Evolutionary conservation across 345 rosid genomes (phyloP), one percentile per base, ranked within the genome.

Genomic region (rapeseed (Brassica napus)): DNA sequence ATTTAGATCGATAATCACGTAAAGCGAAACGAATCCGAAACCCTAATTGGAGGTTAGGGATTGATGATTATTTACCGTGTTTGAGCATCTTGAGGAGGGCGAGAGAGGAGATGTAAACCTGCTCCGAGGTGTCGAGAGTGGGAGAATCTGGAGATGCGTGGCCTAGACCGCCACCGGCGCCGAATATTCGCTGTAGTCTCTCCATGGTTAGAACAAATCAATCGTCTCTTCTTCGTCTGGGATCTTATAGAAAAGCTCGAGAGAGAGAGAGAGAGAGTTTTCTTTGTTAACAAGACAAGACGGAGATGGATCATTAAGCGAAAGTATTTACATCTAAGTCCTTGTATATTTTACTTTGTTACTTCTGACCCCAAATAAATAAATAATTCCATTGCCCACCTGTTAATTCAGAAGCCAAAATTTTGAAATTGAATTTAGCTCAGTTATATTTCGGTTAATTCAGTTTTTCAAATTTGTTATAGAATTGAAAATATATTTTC

Each of bases 81-180:
- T 81, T 81, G 5, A 92, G 97, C 98, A 94, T 94, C 82, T 94
- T 94, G 83, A 94, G 97, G 69, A 94, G 98, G 37, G 98, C 97
- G 49, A 94, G 98, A 12, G 98, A 92, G 68, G 98, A 94, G 85
- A 92, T 94, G 85, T 94, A 94, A 82, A 94, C 98, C 73, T 94
- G 98, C 92, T 94, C 97, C 52, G 97, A 92, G 1, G 98, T 87
- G 78, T 94, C 98, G 35, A 94, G 92, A 4, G 98, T 91, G 0
- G 98, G 97, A 3, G 97, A 90, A 82, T 94, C 97, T 0, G 96
- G 94, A 0, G 97, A 93, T 3, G 98, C 96, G 74, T 94, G 98
- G 28, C 93, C 96, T 52, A 94, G 79, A 11, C 91, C 88, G 2
- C 96, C 93, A 12, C 97, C 96, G 14, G 96, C 97, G 3, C 98